Evolutionary conservation across 345 rosid species (phyloP), one percentile per base, ranked within the genome.

Genomic region (Brassica incana): DNA sequence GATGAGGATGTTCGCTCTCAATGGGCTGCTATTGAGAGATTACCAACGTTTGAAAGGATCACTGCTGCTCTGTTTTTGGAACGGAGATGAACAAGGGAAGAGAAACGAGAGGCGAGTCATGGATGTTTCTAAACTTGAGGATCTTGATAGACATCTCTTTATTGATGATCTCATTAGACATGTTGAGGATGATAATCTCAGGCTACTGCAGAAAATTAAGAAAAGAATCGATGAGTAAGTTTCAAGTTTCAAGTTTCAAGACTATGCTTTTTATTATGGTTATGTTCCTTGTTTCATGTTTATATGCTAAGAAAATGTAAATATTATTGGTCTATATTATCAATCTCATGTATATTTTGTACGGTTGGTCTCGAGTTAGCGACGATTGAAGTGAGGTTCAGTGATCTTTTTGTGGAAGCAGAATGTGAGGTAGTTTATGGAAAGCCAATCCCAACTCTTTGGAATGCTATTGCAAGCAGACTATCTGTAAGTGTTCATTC

Each of bases 131-230:
- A 77, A 80, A 73, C 86, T 90, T 33, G 85, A 84, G 43, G 79
- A 78, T 33, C 69, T 64, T 8, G 85, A 87, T 20, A 65, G 86
- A 50, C 88, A 62, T 3, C 5, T 86, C 20, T 87, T 90, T 68
- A 82, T 90, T 0, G 83, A 83, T 72, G 84, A 83, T 58, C 90
- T 90, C 29, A 84, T 90, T 38, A 78, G 56, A 75, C 81, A 83
- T 32, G 81, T 83, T 48, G 94, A 85, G 72, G 70, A 70, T 66
- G 94, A 90, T 29, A 88, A 86, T 59, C 85, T 79, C 8, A n/a
- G 16, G 33, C 50, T 90, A 63, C 32, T 87, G 71, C 85, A 67
- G 65, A 86, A 83, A 12, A 73, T 88, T 0, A 72, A 84, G 43
- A 75, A 85, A 23, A 82, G 88, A 50, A 78, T 83, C 8, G 84